Percentiles rank a stretch among this genome's conserved stretches.
Evolutionary conservation across 192 early-diverging fungal species (phyloP).

Genomic region (Bifiguratus adelaidae): DNA sequence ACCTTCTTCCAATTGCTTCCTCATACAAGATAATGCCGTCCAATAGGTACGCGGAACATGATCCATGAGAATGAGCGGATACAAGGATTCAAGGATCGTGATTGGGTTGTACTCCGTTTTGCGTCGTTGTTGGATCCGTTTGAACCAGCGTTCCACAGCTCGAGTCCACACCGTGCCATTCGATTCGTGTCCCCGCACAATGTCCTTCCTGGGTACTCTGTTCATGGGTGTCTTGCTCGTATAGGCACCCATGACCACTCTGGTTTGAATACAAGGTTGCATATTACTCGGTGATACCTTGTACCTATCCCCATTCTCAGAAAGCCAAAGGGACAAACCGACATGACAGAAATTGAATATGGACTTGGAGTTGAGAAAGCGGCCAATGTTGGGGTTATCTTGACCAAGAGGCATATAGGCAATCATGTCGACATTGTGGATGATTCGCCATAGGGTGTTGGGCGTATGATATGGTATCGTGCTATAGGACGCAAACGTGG

Average conservation of each 20-base stretch:
- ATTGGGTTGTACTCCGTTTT: slow-evolving; percentile 6
- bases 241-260: slow-evolving; percentile 10
- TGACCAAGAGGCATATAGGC: slow-evolving; percentile 25
- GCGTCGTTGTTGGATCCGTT: too few species aligned
- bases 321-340: slow-evolving; percentile 11
- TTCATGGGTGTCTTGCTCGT: not conserved
- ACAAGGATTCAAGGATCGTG: slow-evolving; percentile 4
- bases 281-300: not conserved
- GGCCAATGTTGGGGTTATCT: slow-evolving; percentile 10
- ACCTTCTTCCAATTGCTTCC: too few species aligned
- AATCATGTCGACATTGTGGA: slow-evolving; percentile 30
- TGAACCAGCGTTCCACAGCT: slow-evolving; percentile 2
- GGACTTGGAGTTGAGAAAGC: slow-evolving; percentile 3
- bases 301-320: not conserved
- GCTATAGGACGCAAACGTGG: slow-evolving; percentile 19
- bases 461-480: slow-evolving; percentile 7
- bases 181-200: not conserved
- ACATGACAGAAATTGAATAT: slow-evolving; percentile 23
- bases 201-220: not conserved
- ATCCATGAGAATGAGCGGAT: slow-evolving; percentile 14
- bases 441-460: slow-evolving; percentile 28
- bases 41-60: slow-evolving; percentile 18
- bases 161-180: slow-evolving; percentile 1
- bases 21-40: too few species aligned
- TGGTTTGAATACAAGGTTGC: slow-evolving; percentile 6